phyloP scores from a whole-genome alignment of 306 rosid genomes.

The Lathyrus oleraceus region DNA sequence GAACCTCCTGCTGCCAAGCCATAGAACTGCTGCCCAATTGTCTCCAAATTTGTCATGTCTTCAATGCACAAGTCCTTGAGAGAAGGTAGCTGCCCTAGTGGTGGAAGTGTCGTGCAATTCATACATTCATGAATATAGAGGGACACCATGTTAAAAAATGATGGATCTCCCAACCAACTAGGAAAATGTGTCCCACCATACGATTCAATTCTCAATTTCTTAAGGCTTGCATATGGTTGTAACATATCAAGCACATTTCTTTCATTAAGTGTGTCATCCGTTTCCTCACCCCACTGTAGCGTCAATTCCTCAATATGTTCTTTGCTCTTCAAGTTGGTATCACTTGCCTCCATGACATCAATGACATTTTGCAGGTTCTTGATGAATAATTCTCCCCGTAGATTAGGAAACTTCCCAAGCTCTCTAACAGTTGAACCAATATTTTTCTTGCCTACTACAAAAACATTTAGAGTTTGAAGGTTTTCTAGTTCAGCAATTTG shows the following conservation, averaged over 20 bases:
- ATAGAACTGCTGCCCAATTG: neutral
- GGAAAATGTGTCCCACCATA: neutral
- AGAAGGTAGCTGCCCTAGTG: neutral
- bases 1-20: neutral
- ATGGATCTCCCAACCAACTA: neutral
- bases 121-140: neutral
- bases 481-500: neutral
- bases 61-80: neutral
- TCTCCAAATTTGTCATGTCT: neutral
- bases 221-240: neutral
- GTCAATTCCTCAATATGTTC: neutral
- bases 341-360: neutral
- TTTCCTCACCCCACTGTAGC: neutral
- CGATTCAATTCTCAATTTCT: neutral
- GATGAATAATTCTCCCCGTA: neutral
- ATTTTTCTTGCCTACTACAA: neutral
- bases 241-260: neutral
- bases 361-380: neutral
- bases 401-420: neutral
- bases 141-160: neutral
- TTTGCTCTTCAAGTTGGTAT: neutral
- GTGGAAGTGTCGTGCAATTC: neutral
- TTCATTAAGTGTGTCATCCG: neutral
- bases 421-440: neutral
- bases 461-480: slow-evolving; percentile 5